Conservation (phyloP, 192 early-diverging fungal genomes). For the Fimicolochytrium jonesii region DNA sequence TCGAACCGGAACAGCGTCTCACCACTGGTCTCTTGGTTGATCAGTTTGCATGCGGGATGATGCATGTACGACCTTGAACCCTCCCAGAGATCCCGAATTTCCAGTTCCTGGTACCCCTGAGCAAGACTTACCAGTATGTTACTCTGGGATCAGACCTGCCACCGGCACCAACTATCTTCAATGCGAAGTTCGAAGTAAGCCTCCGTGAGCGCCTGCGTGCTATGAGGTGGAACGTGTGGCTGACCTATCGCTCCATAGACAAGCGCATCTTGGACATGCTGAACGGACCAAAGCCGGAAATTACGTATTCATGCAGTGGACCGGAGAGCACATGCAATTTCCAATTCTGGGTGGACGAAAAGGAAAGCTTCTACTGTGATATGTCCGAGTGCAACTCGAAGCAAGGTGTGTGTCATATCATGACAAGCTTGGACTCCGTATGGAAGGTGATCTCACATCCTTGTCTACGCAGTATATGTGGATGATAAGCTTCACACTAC, state of each 20-base stretch:
- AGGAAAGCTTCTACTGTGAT: slow-evolving; percentile 89
- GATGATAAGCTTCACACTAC: slow-evolving; percentile 54
- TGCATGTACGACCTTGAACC: slow-evolving; percentile 24
- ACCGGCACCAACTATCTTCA: slow-evolving; percentile 30
- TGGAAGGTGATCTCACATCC: neutral
- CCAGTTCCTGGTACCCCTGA: no score
- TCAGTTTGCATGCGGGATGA: slow-evolving; percentile 35
- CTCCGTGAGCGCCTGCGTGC: neutral
- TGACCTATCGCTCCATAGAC: slow-evolving; percentile 15
- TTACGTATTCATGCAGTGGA: slow-evolving; percentile 30
- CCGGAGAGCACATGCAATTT: slow-evolving; percentile 24
- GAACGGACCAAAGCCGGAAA: slow-evolving; percentile 25
- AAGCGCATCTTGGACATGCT: slow-evolving; percentile 27
- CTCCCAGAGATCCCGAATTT: no score
- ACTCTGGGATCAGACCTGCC: slow-evolving; percentile 27
- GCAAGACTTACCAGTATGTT: no score
- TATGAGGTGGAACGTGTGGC: neutral
- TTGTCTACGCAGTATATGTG: slow-evolving; percentile 31
- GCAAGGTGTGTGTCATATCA: slow-evolving; percentile 48
- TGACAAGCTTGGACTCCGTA: neutral
- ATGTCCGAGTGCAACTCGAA: slow-evolving; percentile 69
- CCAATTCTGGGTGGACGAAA: slow-evolving; percentile 74
- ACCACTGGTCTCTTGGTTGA: neutral
- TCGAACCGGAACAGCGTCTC: neutral
- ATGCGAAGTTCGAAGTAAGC: slow-evolving; percentile 43